Percentiles rank a stretch among this genome's conserved stretches.
Evolutionary conservation across 768 basidiomycete genomes (phyloP).

Genomic region (Tricholoma matsutake): DNA sequence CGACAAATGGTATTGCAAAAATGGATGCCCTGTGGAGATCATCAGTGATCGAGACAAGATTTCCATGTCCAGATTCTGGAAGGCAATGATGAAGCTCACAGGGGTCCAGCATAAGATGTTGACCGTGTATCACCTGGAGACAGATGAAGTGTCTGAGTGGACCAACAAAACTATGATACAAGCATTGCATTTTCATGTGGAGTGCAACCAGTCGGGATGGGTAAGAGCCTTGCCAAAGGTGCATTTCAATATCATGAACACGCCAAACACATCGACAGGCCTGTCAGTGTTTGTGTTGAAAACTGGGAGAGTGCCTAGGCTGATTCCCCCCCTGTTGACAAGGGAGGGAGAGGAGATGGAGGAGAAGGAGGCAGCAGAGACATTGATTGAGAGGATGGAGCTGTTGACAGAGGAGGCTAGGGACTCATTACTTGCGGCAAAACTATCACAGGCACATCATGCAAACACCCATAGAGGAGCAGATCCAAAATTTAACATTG

Average conservation of each 20-base stretch:
- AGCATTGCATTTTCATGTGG: conserved; percentile 21
- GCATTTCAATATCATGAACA: too few species aligned
- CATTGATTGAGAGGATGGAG: neutral
- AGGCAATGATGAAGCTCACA: too few species aligned
- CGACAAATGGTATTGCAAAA: too few species aligned
- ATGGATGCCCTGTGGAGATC: too few species aligned
- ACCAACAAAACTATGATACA: too few species aligned
- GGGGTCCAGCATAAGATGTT: conserved; percentile 23
- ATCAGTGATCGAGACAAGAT: too few species aligned
- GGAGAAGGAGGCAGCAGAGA: neutral
- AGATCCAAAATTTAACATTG: neutral
- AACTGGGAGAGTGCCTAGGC: too few species aligned
- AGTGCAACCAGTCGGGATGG: conserved; percentile 18
- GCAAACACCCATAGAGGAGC: neutral
- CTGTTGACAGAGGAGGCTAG: neutral
- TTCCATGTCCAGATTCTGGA: neutral
- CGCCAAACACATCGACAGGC: neutral
- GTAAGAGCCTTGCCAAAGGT: too few species aligned
- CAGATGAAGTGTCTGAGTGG: conserved; percentile 28
- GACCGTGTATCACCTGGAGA: conserved; percentile 18
- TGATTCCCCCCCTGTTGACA: neutral
- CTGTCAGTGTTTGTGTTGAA: neutral
- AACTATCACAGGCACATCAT: too few species aligned
- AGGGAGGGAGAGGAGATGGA: neutral
- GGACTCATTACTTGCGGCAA: neutral